Percentiles rank a stretch among this genome's conserved stretches.
phyloP scores from a whole-genome alignment of 306 rosid genomes.

The Oemleria cerasiformis region DNA sequence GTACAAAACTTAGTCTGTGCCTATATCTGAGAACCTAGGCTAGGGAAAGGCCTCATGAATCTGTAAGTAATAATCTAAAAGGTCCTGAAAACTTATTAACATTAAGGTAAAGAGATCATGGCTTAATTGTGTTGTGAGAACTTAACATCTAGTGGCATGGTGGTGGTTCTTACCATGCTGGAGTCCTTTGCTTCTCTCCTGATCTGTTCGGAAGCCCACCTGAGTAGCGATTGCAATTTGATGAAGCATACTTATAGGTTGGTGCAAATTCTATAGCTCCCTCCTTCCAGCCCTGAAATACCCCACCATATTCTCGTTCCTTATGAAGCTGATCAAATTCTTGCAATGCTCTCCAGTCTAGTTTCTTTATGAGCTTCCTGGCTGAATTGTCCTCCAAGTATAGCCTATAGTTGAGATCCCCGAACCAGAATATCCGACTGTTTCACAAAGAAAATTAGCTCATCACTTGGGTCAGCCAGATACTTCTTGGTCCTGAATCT shows the following conservation, averaged over 20 bases:
- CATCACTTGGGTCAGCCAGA: background rate
- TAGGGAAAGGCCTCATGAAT: conserved; percentile 7
- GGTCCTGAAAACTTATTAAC: background rate
- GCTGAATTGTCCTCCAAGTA: conserved; percentile 73
- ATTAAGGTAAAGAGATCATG: background rate
- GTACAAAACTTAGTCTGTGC: background rate
- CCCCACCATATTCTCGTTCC: conserved; percentile 72
- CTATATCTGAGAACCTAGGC: conserved; percentile 11
- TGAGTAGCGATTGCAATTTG: conserved; percentile 59
- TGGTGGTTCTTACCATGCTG: conserved; percentile 67
- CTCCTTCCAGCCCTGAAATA: conserved; percentile 90
- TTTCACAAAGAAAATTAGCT: conserved; percentile 24
- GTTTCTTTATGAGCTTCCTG: conserved; percentile 61
- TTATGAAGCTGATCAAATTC: conserved; percentile 78
- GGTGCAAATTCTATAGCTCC: conserved; percentile 90
- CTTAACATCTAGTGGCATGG: background rate
- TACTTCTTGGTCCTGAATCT: background rate
- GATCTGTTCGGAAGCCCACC: conserved; percentile 62
- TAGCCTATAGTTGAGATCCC: conserved; percentile 95
- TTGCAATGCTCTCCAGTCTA: conserved; percentile 83
- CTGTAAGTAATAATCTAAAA: background rate
- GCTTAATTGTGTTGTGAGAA: background rate
- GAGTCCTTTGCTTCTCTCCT: conserved; percentile 94
- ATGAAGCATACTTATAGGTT: conserved; percentile 71
- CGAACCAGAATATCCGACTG: conserved; percentile 97